A percentile compares a stretch with the other conserved stretches of the same genome.
phyloP scores from a whole-genome alignment of 306 rosid species.

The Prunus dulcis region DNA sequence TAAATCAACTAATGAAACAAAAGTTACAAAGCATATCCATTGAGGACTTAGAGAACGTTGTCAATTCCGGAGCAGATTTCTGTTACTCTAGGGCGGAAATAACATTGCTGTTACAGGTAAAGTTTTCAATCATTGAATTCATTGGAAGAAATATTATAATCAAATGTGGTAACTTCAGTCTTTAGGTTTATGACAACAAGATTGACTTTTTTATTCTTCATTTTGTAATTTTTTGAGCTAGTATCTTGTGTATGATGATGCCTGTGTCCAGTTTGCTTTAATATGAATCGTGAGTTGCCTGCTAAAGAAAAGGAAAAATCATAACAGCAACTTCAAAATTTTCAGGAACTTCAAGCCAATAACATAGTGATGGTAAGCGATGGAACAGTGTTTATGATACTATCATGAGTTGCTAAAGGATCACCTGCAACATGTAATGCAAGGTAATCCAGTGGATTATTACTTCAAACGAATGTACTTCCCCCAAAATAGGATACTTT shows the following conservation, averaged over 20 bases:
- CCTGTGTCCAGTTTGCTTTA: background rate
- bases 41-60: constrained; percentile 54
- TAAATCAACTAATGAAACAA: constrained; percentile 82
- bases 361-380: constrained; percentile 79
- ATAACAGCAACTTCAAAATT: constrained; percentile 10
- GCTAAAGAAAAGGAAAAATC: background rate
- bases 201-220: background rate
- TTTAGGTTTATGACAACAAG: background rate
- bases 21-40: constrained; percentile 63
- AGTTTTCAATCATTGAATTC: background rate
- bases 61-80: constrained; percentile 50
- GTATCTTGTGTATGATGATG: background rate
- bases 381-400: constrained; percentile 69
- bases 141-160: background rate
- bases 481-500: no score
- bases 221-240: background rate
- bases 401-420: constrained; percentile 31
- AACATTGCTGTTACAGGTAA: constrained; percentile 66
- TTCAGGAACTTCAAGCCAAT: constrained; percentile 83
- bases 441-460: background rate
- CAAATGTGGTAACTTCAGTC: background rate
- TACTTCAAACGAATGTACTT: no score
- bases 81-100: constrained; percentile 58
- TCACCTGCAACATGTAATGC: background rate
- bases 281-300: background rate